Evolutionary conservation across 139 green algal genomes (phyloP), one percentile per base, ranked within the genome.

Genomic region (Ettlia oleoabundans): DNA sequence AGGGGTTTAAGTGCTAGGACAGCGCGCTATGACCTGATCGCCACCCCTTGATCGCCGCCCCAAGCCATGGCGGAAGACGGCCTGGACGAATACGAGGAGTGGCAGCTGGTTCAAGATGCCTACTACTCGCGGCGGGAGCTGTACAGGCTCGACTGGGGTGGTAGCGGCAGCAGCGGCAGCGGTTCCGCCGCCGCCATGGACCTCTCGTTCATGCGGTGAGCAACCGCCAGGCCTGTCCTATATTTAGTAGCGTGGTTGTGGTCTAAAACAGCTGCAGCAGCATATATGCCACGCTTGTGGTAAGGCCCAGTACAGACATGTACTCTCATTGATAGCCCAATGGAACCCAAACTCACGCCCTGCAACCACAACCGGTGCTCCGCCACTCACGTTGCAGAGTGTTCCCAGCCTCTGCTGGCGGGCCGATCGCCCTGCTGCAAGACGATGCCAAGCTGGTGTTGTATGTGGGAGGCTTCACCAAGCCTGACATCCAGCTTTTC

Each of bases 401-500:
- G 26, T 86, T 83, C 38, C 87, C 62, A 21, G 88, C 89, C 0
- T 76, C 82, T 0, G 95, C 89, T 83, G 96, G 93, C 10, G 95
- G 95, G 9, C 95, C 95, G 18, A 90, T 98, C 22, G 96, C 95
- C 0, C 85, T 88, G 24, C 83, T 96, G 18, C 86, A 95, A 0
- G 95, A 98, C 83, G 93, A 98, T 42, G 73, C 74, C 28, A 93
- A 94, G 71, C 87, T 97, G 26, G 86, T 98, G 47, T 77, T 95
- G 15, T 80, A 84, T n/a, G 35, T 84, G 55, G 84, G 84, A 2
- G 43, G 58, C 2, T 42, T 66, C 28, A 24, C 81, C 40, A 40
- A 35, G 37, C 61, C 78, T 2, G 78, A 86, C 47, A 67, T 88
- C 26, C 80, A 91, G 15, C 92, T 95, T 0, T 97, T 92, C 84